Evolutionary conservation across 208 protist genomes (phyloP).

Genomic region (Trypanosoma platydactyli): DNA sequence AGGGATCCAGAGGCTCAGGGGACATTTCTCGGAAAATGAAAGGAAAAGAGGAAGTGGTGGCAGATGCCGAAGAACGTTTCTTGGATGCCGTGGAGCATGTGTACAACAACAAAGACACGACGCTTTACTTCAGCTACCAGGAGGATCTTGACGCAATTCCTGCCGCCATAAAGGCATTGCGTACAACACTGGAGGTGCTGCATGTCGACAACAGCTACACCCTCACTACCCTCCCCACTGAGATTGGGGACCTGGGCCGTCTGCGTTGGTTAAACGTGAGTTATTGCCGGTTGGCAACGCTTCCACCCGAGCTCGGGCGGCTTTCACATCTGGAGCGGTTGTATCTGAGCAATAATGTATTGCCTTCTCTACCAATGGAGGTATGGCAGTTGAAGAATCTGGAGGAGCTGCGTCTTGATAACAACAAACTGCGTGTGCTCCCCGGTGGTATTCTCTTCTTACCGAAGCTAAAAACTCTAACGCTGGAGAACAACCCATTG

Average conservation of each 20-base stretch:
- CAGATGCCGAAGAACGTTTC: conserved; percentile 22
- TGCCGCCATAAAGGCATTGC: conserved; percentile 40
- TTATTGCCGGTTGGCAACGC: conserved; percentile 51
- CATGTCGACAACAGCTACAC: conserved; percentile 85
- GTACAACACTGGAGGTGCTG: conserved; percentile 64
- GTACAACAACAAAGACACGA: conserved; percentile 41
- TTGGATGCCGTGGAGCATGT: conserved; percentile 45
- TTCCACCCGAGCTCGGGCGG: conserved; percentile 51
- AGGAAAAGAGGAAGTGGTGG: conserved; percentile 1
- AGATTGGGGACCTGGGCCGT: conserved; percentile 52
- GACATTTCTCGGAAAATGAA: conserved; percentile 5
- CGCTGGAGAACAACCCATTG: conserved; percentile 80
- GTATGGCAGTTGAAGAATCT: conserved; percentile 72
- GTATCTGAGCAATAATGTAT: conserved; percentile 64
- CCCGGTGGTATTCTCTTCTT: conserved; percentile 82
- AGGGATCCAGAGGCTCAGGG: no score
- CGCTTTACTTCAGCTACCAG: conserved; percentile 53
- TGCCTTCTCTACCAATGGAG: conserved; percentile 58
- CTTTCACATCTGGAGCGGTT: conserved; percentile 66
- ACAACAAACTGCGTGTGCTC: conserved; percentile 59
- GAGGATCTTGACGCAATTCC: conserved; percentile 43
- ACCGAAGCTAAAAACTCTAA: conserved; percentile 43
- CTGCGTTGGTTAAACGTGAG: conserved; percentile 70
- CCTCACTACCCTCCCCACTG: conserved; percentile 44
- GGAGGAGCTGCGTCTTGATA: conserved; percentile 63